Evolutionary conservation across 148 eudicot genomes (phyloP).

Genomic region (Cornus kousa): DNA sequence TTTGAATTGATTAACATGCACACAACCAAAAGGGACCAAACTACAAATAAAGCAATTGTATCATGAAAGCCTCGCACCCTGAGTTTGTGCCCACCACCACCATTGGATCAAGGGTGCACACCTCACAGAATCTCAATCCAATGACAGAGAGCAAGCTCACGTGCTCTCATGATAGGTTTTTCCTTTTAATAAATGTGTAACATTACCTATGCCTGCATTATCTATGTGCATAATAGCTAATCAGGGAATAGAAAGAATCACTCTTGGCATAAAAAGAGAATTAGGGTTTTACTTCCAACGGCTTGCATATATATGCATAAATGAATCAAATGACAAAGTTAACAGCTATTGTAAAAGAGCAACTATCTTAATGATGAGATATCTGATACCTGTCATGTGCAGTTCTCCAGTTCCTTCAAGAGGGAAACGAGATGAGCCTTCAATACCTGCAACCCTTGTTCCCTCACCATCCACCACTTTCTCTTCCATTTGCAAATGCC

Average conservation of each 20-base stretch:
- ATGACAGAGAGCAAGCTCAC: no score
- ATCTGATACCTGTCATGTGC: constrained; percentile 14
- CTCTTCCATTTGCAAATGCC: constrained; percentile 3
- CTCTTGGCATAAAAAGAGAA: no score
- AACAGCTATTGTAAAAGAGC: neutral
- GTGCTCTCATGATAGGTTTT: no score
- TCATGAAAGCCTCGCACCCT: no score
- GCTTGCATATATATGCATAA: neutral
- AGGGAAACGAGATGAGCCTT: neutral
- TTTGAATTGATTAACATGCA: neutral
- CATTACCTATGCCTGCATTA: neutral
- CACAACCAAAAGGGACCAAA: neutral
- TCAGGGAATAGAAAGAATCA: neutral
- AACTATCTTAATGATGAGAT: neutral
- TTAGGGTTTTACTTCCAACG: neutral
- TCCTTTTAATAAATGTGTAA: neutral
- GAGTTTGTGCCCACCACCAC: no score
- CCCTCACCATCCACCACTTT: neutral
- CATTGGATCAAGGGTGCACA: no score
- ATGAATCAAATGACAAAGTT: neutral
- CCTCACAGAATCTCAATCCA: no score
- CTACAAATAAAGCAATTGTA: no score
- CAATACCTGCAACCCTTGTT: neutral
- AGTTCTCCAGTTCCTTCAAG: constrained; percentile 9
- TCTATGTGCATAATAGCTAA: neutral